Evolutionary conservation across 2,329 filamentous ascomycete genomes (phyloP), one percentile per base, ranked within the genome.

Genomic region (Hymenoscyphus occultus): DNA sequence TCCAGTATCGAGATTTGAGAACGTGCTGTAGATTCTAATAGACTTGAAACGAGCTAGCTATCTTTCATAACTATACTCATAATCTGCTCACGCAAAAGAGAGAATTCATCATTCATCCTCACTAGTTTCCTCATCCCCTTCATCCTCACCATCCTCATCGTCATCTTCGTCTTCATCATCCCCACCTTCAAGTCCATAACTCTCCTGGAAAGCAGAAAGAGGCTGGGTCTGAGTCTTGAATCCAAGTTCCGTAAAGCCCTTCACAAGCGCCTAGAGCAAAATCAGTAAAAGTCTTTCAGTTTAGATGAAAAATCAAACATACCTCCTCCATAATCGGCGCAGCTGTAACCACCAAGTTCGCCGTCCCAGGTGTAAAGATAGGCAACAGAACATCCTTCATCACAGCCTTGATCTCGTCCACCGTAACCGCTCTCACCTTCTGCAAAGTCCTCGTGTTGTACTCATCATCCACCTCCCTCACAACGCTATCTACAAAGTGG

Each of bases 291-390:
- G 13, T 59, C 13, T 4, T 5, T 4, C 5, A 9, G 35, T 45
- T 16, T 9, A 45, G 63, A 51, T 39, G 57, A 64, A 66, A 54
- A 39, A 58, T n/a, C 16, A 57, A 66, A 82, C 87, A 79, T 80
- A 95, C 92, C 82, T 97, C 91, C 72, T 89, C 83, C 85, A 97
- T 90, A 59, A 92, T 85, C 16, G 90, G 89, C 22, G 92, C 91
- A 76, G 94, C 97, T 7, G 94, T 97, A 61, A 97, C 84, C 3
- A 97, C 87, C 61, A 97, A 80, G 75, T 98, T 96, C 69, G 92
- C 89, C 76, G 84, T 92, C 22, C 88, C 86, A 0, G 93, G 87
- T 69, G 87, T 84, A 76, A 99, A 98, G 42, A 95, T 83, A 0
- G 90, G 90, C 71, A 96, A 75, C 39, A 99, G 83, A 61, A 94